Conservation (phyloP, 73 alveolate species). For the Tetrahymena malaccensis region DNA sequence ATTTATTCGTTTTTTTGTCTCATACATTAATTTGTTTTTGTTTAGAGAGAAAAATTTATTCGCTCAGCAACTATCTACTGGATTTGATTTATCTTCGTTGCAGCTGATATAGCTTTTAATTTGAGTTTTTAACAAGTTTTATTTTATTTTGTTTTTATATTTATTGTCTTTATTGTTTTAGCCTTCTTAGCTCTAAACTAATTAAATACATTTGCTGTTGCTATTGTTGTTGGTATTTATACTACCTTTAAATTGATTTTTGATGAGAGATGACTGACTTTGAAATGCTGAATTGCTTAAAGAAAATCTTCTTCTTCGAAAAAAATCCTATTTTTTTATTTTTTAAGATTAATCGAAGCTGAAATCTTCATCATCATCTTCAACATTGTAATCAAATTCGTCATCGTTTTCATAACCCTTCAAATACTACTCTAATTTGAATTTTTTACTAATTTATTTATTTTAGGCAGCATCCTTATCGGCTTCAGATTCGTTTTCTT, state of each 20-base stretch:
- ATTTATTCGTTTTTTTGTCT: background rate
- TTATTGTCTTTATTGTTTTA: background rate
- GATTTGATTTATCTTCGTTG: background rate
- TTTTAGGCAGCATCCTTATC: background rate
- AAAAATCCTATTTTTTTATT: background rate
- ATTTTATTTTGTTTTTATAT: background rate
- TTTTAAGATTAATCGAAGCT: background rate
- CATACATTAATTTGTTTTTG: background rate
- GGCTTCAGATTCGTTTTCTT: background rate
- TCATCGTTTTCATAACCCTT: background rate
- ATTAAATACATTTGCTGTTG: background rate
- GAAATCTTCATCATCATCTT: background rate
- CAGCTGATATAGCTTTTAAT: background rate
- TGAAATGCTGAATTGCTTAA: background rate
- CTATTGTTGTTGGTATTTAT: background rate
- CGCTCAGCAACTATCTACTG: background rate
- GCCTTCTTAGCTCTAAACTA: background rate
- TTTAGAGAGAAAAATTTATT: background rate
- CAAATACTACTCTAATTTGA: background rate
- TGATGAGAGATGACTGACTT: background rate
- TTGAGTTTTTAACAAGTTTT: background rate
- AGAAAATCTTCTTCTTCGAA: background rate
- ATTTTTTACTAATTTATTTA: background rate
- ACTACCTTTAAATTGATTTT: background rate
- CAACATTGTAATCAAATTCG: background rate